Conservation (phyloP, 1,284 basidiomycete genomes). For the Coniferiporia sulphurascens region DNA sequence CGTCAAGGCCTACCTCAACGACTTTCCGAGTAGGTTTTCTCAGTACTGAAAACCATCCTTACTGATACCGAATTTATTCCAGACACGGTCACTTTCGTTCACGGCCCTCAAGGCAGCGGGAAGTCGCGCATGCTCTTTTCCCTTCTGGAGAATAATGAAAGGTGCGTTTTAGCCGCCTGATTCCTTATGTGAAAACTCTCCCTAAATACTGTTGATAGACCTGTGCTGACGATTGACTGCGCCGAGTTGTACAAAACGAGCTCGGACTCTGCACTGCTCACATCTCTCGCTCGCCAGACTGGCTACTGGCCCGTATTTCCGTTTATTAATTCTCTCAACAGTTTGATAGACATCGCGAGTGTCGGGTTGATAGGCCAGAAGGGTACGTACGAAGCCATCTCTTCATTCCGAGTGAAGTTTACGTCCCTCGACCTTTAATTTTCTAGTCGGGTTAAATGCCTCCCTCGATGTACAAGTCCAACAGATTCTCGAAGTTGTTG, state of each 20-base stretch:
- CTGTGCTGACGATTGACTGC: conserved; percentile 78
- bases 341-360: conserved; percentile 87
- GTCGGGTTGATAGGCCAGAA: conserved; percentile 95
- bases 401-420: neutral
- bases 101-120: conserved; percentile 91
- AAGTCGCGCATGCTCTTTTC: conserved; percentile 71
- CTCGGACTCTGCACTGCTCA: conserved; percentile 70
- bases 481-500: conserved; percentile 80
- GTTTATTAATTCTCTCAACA: conserved; percentile 82
- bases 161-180: conserved; percentile 38
- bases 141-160: conserved; percentile 53
- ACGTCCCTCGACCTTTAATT: neutral
- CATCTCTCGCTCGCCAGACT: conserved; percentile 71
- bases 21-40: conserved; percentile 56
- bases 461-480: conserved; percentile 85
- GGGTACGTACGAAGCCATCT: conserved; percentile 38
- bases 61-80: neutral
- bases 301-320: conserved; percentile 92
- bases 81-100: conserved; percentile 75
- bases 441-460: conserved; percentile 75
- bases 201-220: conserved; percentile 37
- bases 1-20: conserved; percentile 66
- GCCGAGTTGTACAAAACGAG: conserved; percentile 66
- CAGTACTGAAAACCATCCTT: neutral
- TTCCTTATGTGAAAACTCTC: conserved; percentile 6